Base-by-base conservation (phyloP, 257 asterid genomes). In the Gentiana macrophylla region DNA sequence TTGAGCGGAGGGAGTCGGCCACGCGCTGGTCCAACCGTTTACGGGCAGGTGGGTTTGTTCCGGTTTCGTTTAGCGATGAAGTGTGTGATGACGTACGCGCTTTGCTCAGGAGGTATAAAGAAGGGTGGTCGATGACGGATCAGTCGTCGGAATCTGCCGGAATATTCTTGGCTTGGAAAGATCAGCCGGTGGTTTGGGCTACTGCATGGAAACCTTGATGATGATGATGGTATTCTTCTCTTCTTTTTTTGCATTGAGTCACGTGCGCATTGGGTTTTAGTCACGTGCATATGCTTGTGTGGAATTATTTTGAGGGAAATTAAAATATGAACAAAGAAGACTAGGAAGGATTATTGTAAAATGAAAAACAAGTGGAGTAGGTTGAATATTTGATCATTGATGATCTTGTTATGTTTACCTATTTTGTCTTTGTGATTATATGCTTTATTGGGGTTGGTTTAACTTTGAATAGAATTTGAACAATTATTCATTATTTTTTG, bases 151-250 rank as follows among this genome's bases (percentile, higher is more conserved):
- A 72, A 67, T 64, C 88, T 37, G 73, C 94, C 86, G 99, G 99
- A 68, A 83, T 92, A 74, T 92, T 92, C 95, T 83, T 92, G 58
- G 72, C 80, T 0, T 92, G 95, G 99, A 92, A 82, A 77, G 99
- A 88, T 55, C 89, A 83, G 79, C 84, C 94, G 72, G 99, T 86
- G 76, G 95, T 92, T 63, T 92, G 99, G 99, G 99, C 95, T 45
- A 88, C 95, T 73, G 95, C 99, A 72, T 92, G 99, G 99, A 81
- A 67, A 82, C 89, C 94, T 12, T 83, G 74, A 70, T n/a, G 62
- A 38, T 65, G 70, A 24, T 4, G 7, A 10, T 41, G 46, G 46
- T 1, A 41, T 38, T 46, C 34, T 1, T 41, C 9, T 41, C 12
- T 41, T 41, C 12, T 10, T 32, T 8, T 37, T 66, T 35, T 62